Evolutionary conservation across 2,329 filamentous ascomycete genomes (phyloP), one percentile per base, ranked within the genome.

Genomic region (Cryphonectria japonica): DNA sequence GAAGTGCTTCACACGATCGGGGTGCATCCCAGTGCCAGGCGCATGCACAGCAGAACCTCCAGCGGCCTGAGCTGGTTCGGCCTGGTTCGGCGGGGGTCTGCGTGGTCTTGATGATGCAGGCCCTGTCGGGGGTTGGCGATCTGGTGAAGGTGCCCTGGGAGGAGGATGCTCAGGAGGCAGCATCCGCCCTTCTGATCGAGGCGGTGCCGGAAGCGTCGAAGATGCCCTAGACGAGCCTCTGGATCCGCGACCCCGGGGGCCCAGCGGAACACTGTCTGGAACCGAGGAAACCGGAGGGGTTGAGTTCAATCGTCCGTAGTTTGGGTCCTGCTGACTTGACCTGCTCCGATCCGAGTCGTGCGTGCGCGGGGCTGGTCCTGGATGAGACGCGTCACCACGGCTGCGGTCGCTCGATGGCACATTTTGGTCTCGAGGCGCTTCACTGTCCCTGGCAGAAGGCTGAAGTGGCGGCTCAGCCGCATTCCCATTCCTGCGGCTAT

Each of bases 261-360:
- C 89, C n/a, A 85, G 85, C 3, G 88, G 88, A 57, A 86, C 79
- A 57, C 37, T 82, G 78, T 78, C 83, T 39, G 76, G 76, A 39
- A 83, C 78, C 34, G 83, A 82, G 64, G 84, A 81, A 43, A 83
- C 78, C 34, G 83, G 82, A 65, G 84, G 82, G 66, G 86, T 83
- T 1, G 85, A 80, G 73, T 88, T 90, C 64, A 91, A 82, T 2
- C 89, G 87, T 39, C 89, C 89, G 75, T 91, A 91, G 69, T 87
- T 89, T 22, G 87, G 86, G 77, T 91, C 89, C 74, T 89, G 85
- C 72, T 87, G 85, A 69, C 81, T 82, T 29, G 84, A 75, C 73
- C 85, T 82, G 52, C 83, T 82, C 74, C 87, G 84, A 62, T 89
- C 86, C 3, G 80, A 75, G 41, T 90, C 88, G 1, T 79, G 77